Base-by-base conservation (phyloP, 176 grass and related monocot genomes). In the Cymbopogon citratus region DNA sequence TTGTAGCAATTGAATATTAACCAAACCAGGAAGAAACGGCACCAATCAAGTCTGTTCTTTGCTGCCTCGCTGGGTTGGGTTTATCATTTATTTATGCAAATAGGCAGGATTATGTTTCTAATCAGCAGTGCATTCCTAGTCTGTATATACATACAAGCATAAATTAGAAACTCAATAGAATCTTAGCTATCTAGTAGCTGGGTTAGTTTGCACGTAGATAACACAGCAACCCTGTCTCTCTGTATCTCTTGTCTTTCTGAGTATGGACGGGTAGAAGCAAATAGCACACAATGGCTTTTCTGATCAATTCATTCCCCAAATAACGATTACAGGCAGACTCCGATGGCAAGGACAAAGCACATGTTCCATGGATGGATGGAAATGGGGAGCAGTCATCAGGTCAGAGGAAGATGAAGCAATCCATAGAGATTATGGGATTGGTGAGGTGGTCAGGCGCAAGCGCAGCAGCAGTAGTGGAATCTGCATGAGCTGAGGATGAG, bases 391-490 rank as follows among this genome's bases (percentile, higher is more conserved):
- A 29, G 24, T 79, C 70, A 59, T n/a, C 2, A 24, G 11, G 27
- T 61, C 4, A 89, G 77, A 85, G 28, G 64, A 89, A 85, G 71
- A 89, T 81, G 64, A 85, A 89, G 81, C 81, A 80, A 49, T 89
- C 87, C 81, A 89, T 89, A 31, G 81, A 75, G 39, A 89, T 80
- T 69, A 84, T 63, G 2, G 87, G 87, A 38, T 88, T 88, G 29
- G 60, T 89, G 69, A 89, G 73, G 5, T 88, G 6, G 40, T 21
- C 7, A 16, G 10, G n/a, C 4, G 74, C 12, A 19, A 6, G 45
- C 45, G 49, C 10, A 35, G 9, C 1, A 6, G 43, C 43, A 4
- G 12, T 5, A 14, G 44, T 46, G 9, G 39, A 41, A 41, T 41
- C 9, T 41, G 9, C 39, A 11, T 41, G 9, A 41, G 65, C 24